A percentile compares a stretch with the other conserved stretches of the same genome.
These are phyloP conservation scores for Cladobotryum protrusum DNA, from an alignment of 2,329 filamentous ascomycete species.

Conservation along the genomic window DNA sequence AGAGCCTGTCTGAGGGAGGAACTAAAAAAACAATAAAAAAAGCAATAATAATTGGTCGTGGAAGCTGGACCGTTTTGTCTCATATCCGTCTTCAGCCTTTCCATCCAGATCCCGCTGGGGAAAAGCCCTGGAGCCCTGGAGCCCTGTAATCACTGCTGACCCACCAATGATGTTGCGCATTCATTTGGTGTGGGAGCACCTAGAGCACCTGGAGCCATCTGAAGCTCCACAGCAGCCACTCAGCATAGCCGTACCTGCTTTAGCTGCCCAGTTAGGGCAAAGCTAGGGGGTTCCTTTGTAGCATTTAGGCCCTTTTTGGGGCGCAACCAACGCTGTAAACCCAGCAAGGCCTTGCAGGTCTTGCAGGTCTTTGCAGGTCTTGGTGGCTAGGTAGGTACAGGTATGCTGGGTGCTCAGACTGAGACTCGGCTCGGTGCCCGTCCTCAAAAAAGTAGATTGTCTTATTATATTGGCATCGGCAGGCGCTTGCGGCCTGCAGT, in stretches of 20 bases:
- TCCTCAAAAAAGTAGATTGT: neutral
- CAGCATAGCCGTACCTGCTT: slow-evolving; percentile 12
- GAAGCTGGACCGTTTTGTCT: slow-evolving; percentile 5
- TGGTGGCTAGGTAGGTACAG: neutral
- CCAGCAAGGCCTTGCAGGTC: neutral
- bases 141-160: neutral
- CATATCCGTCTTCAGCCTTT: slow-evolving; percentile 5
- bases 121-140: neutral
- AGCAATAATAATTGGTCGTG: neutral
- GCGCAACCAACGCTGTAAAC: slow-evolving; percentile 1
- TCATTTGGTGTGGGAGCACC: slow-evolving; percentile 4
- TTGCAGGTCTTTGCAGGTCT: no score
- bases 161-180: slow-evolving; percentile 1
- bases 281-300: no score
- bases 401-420: neutral
- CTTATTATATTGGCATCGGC: slow-evolving; percentile 5
- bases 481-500: slow-evolving; percentile 6
- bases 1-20: neutral
- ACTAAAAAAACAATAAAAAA: neutral
- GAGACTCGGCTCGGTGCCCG: neutral
- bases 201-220: neutral
- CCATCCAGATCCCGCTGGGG: neutral
- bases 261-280: slow-evolving; percentile 10
- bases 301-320: neutral
- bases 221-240: slow-evolving; percentile 7